These are phyloP conservation scores for Trichoderma gamsii DNA, from an alignment of 495 filamentous ascomycete genomes.

Conservation along the genomic window DNA sequence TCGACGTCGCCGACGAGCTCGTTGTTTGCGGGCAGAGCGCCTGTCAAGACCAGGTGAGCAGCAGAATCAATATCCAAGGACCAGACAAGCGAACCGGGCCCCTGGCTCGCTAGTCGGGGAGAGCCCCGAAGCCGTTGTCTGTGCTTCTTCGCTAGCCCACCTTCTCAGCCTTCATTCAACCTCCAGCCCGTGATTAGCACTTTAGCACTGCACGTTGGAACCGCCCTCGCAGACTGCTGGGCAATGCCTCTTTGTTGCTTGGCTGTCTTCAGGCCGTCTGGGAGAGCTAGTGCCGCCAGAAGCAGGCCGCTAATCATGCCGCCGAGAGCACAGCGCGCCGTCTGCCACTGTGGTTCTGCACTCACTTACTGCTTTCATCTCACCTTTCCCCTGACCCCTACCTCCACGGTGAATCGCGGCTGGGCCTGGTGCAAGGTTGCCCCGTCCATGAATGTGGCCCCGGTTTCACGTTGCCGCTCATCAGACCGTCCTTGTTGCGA, in stretches of 20 bases:
- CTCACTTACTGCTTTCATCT: conserved; percentile 10
- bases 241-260: background rate
- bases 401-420: conserved; percentile 11
- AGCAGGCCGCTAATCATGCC: background rate
- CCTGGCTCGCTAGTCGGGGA: conserved; percentile 2
- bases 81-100: background rate
- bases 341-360: background rate
- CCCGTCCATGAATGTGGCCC: conserved; percentile 6
- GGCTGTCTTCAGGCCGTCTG: background rate
- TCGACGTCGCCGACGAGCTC: conserved; percentile 4
- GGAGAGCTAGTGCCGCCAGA: background rate
- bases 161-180: background rate
- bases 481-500: conserved; percentile 8
- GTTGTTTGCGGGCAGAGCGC: background rate
- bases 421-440: conserved; percentile 8
- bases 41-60: conserved; percentile 8
- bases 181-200: background rate
- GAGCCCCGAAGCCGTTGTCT: conserved; percentile 7
- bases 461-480: conserved; percentile 13
- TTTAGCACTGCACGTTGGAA: background rate
- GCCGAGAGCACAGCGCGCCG: conserved; percentile 2
- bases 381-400: conserved; percentile 12
- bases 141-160: conserved; percentile 11
- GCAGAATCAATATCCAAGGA: background rate
- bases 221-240: background rate